Evolutionary conservation across 345 rosid species (phyloP), one percentile per base, ranked within the genome.

Genomic region (Brassica incana): DNA sequence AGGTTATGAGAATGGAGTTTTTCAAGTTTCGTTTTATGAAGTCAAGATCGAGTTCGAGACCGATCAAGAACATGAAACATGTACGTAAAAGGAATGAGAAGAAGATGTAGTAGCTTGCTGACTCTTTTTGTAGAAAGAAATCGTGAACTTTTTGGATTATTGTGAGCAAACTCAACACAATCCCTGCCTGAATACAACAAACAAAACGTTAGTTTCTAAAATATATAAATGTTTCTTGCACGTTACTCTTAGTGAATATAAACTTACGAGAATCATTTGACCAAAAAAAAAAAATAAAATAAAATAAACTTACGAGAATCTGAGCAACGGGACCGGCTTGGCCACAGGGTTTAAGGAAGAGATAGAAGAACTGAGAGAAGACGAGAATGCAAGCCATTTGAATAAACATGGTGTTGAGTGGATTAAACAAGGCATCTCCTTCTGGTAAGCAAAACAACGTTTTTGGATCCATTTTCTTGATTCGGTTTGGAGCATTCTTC

Each of bases 321-420:
- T 92, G 97, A 0, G 97, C 94, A n/a, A 95, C 78, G 25, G 97
- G 97, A 30, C 97, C 97, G 4, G 97, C 87, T 77, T 90, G 91
- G 6, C 97, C 95, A 23, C 88, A 62, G 14, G 90, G 88, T 77
- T 92, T 92, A 83, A 95, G 81, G 69, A 88, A 65, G 40, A 92
- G 90, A 75, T 92, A 88, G 77, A 92, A 95, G 77, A 90, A 77
- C 8, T 95, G 97, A 75, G 99, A 90, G 79, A 90, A 80, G 50
- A 95, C 97, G 54, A 95, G 95, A 70, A 95, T 91, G 74, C 88
- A 83, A 43, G 90, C 81, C 66, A 88, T 88, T 82, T 92, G 99
- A 71, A 87, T 65, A 69, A 84, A 75, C 67, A 88, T 84, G 5
- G 88, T 79, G 75, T 88, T 72, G 48, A 92, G 85, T 10, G 99